phyloP scores from a whole-genome alignment of 306 rosid genomes.

The Castanea crenata region DNA sequence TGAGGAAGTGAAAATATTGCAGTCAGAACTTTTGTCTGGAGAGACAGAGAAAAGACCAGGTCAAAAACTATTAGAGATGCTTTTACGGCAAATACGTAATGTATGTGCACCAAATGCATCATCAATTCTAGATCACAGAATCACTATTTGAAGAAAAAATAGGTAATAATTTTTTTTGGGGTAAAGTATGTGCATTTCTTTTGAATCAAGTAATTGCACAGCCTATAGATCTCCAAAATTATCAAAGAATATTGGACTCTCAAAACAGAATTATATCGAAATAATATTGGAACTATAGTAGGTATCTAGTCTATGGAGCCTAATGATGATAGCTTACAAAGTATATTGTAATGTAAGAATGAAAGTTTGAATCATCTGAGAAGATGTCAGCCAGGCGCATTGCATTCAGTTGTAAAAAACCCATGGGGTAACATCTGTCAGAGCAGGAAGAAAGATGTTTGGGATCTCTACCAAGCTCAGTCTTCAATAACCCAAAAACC shows the following conservation, averaged over 20 bases:
- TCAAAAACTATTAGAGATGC: constrained; percentile 18
- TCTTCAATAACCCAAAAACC: constrained; percentile 80
- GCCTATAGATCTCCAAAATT: background rate
- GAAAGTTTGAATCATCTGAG: constrained; percentile 94
- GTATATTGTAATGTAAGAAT: constrained; percentile 66
- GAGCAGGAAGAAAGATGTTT: constrained; percentile 25
- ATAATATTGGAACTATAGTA: background rate
- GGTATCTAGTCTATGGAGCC: background rate
- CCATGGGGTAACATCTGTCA: constrained; percentile 62
- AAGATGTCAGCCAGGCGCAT: constrained; percentile 90
- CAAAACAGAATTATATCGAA: background rate
- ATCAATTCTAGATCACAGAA: background rate
- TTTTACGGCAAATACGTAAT: background rate
- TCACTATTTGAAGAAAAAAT: constrained; percentile 3
- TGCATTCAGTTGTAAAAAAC: constrained; percentile 91
- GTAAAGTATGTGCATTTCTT: constrained; percentile 1
- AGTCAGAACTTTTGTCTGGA: constrained; percentile 84
- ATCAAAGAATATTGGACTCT: background rate
- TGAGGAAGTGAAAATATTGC: constrained; percentile 81
- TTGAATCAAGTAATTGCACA: background rate
- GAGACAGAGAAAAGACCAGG: constrained; percentile 40
- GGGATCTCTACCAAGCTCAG: constrained; percentile 61
- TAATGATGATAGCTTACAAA: constrained; percentile 53
- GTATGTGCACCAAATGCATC: background rate
- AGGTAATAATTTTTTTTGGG: background rate